phyloP scores from a whole-genome alignment of 108 stramenopile genomes.

The Pseudonitzschia multistriata region DNA sequence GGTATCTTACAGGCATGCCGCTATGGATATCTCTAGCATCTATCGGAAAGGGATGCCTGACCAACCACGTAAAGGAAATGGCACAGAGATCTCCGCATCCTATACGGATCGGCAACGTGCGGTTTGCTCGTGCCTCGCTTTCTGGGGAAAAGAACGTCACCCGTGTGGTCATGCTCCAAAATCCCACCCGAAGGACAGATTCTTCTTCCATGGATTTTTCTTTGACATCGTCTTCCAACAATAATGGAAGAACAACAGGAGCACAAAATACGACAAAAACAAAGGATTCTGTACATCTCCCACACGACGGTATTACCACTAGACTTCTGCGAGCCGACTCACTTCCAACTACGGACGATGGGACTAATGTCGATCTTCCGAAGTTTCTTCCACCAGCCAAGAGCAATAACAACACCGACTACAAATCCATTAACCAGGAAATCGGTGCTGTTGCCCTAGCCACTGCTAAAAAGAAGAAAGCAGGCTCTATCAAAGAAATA shows the following conservation, averaged over 20 bases:
- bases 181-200: neutral
- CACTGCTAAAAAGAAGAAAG: neutral
- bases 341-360: slow-evolving; percentile 15
- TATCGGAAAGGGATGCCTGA: slow-evolving; percentile 49
- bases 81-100: slow-evolving; percentile 77
- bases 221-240: too few relatives aligned
- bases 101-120: slow-evolving; percentile 66
- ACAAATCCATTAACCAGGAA: slow-evolving; percentile 34
- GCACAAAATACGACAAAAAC: neutral
- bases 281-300: neutral
- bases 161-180: slow-evolving; percentile 36
- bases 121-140: slow-evolving; percentile 23
- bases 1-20: slow-evolving; percentile 67
- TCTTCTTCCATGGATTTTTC: too few relatives aligned
- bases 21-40: slow-evolving; percentile 63
- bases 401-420: neutral
- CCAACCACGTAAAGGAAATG: slow-evolving; percentile 47
- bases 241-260: too few relatives aligned
- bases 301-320: slow-evolving; percentile 1
- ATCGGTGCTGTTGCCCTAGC: slow-evolving; percentile 27
- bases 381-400: neutral
- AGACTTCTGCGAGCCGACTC: slow-evolving; percentile 34
- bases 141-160: slow-evolving; percentile 5
- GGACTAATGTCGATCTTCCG: slow-evolving; percentile 31
- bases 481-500: slow-evolving; percentile 17